Base-by-base conservation (phyloP, 192 early-diverging fungal genomes). In the Umbelopsis ramanniana region DNA sequence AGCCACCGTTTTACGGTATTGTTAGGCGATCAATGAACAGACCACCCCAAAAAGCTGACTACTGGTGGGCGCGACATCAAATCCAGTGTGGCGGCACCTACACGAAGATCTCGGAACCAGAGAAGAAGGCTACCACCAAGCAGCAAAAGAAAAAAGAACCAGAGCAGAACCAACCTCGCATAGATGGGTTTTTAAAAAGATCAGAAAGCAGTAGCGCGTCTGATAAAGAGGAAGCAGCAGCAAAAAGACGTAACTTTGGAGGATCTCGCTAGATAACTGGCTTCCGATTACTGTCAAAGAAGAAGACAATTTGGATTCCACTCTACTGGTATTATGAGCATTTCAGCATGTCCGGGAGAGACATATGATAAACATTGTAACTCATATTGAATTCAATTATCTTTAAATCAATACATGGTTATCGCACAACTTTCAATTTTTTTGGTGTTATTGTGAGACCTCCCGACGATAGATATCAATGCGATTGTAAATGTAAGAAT, bases 1-100 rank as follows among this genome's bases (percentile, higher is more conserved):
- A 72, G 14, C 78, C 87, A 2, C 90, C 90, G 7, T 91, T 82
- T 70, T 90, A 81, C 67, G 90, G 89, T 4, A 66, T 79, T 43
- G 87, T 90, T 3, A 74, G 76, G 23, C 82, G 90, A 35, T 78
- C 85, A 4, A 90, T 91, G 87, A 92, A 92, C 19, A 82, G 90
- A 60, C 76, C 84, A 14, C 90, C 90, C 2, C 90, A 92, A 46
- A 76, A 79, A n/a, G 90, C 90, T 15, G 90, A 92, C 74, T 26
- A 70, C 11, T 92, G 90, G 90, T 92, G 73, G 70, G 71, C 60
- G 4, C 75, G 84, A n/a, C 90, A 92, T 63, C 83, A 90, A 68
- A 10, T 11, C 33, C 76, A 73, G 21, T 92, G 90, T 78, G 90
- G 90, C n/a, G 90, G 90, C 17, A 82, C 72, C 14, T 92, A 79